Evolutionary conservation across 805 yeast species (phyloP).

Genomic region (Barnettozyma sucrosica): DNA sequence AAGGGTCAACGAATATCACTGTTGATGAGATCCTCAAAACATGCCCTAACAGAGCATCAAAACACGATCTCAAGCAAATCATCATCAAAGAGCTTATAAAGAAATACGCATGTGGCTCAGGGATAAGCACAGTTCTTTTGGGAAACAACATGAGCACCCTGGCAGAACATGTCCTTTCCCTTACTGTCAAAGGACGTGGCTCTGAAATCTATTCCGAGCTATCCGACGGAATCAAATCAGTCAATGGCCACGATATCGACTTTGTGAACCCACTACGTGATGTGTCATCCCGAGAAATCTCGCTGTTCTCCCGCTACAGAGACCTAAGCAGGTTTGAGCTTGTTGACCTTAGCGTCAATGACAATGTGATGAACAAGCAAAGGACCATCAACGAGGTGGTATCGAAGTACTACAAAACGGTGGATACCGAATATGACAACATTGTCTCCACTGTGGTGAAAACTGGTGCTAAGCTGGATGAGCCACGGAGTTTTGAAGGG

Average conservation of each 20-base stretch:
- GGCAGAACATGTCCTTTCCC: conserved; percentile 72
- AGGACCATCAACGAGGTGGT: conserved; percentile 81
- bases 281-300: conserved; percentile 61
- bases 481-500: conserved; percentile 32
- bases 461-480: conserved; percentile 72
- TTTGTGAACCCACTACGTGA: conserved; percentile 72
- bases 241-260: conserved; percentile 31
- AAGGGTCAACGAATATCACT: conserved; percentile 10
- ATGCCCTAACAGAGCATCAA: conserved; percentile 51
- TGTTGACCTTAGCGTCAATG: conserved; percentile 12
- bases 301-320: conserved; percentile 43
- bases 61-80: conserved; percentile 52
- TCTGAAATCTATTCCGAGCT: conserved; percentile 49
- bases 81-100: conserved; percentile 43
- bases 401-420: conserved; percentile 58
- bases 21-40: conserved; percentile 33
- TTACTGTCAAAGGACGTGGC: conserved; percentile 86
- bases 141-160: conserved; percentile 79
- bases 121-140: conserved; percentile 54
- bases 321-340: conserved; percentile 17
- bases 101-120: conserved; percentile 38
- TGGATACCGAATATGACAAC: conserved; percentile 78
- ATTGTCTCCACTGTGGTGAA: conserved; percentile 89
- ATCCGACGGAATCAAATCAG: conserved; percentile 36
- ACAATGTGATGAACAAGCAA: conserved; percentile 49